A percentile compares a stretch with the other conserved stretches of the same genome.
Conservation (phyloP, 2,329 filamentous ascomycete genomes). For the Nothophaeocryptopus gaeumannii region DNA sequence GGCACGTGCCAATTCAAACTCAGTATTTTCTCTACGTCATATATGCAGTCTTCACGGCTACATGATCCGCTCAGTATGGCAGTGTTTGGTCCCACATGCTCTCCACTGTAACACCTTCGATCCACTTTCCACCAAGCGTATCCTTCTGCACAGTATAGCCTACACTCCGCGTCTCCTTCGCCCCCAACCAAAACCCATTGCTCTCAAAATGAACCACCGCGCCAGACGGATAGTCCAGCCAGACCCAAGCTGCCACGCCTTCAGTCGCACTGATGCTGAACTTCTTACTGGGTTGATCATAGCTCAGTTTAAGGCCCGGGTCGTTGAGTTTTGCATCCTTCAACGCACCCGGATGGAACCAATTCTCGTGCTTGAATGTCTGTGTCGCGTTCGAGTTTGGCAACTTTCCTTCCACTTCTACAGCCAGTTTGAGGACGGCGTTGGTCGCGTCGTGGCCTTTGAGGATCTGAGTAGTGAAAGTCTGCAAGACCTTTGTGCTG, state of each 20-base stretch:
- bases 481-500: conserved; percentile 47
- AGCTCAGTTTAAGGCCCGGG: conserved; percentile 45
- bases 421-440: conserved; percentile 45
- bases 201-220: conserved; percentile 52
- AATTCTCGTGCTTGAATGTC: conserved; percentile 51
- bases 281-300: conserved; percentile 31
- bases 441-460: conserved; percentile 34
- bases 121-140: conserved; percentile 45
- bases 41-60: not conserved
- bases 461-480: conserved; percentile 39
- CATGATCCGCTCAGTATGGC: conserved; percentile 3
- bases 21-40: not conserved
- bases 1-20: not conserved
- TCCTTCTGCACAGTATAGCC: conserved; percentile 48
- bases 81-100: conserved; percentile 53
- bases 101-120: conserved; percentile 47
- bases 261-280: conserved; percentile 50
- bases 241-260: conserved; percentile 54
- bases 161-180: conserved; percentile 46
- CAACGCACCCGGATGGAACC: conserved; percentile 49
- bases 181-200: conserved; percentile 53
- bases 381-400: conserved; percentile 45
- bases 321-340: conserved; percentile 49
- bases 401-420: conserved; percentile 45
- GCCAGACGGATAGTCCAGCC: conserved; percentile 53